Evolutionary conservation across 2,329 filamentous ascomycete genomes (phyloP).

Genomic region (Trichoderma afroharzianum): DNA sequence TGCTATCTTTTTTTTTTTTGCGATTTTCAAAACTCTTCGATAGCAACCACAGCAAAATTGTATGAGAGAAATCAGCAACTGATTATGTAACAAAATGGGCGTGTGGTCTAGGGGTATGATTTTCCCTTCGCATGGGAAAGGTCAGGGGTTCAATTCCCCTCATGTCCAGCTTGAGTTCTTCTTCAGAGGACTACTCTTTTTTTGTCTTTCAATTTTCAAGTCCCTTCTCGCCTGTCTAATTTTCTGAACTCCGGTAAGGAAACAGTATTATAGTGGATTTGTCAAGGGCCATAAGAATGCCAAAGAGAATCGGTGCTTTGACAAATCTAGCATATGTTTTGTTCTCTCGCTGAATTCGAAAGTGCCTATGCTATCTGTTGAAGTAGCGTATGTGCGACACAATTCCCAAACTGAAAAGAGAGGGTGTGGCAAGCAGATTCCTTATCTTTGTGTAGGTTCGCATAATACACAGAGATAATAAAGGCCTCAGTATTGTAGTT

Average conservation of each 20-base stretch:
- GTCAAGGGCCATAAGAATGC: background rate
- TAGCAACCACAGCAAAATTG: background rate
- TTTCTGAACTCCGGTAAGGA: background rate
- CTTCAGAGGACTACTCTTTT: background rate
- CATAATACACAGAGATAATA: too few species aligned
- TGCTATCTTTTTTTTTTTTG: background rate
- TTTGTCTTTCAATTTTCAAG: background rate
- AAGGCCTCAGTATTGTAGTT: too few species aligned
- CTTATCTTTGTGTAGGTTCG: too few species aligned
- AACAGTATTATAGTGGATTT: background rate
- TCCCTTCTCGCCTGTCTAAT: background rate
- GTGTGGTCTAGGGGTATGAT: slow-evolving; percentile 14
- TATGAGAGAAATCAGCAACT: background rate
- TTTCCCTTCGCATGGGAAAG: slow-evolving; percentile 14
- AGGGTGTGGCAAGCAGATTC: background rate
- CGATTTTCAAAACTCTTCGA: too few species aligned
- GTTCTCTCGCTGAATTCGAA: background rate
- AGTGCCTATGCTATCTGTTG: background rate
- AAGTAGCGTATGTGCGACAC: background rate
- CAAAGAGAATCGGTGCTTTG: background rate
- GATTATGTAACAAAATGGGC: slow-evolving; percentile 4
- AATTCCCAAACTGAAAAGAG: background rate
- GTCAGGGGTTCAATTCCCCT: slow-evolving; percentile 15
- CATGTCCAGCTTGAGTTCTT: background rate
- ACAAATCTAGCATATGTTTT: background rate